A percentile compares a stretch with the other conserved stretches of the same genome.
These are phyloP conservation scores for Sicyos baderoa DNA, from an alignment of 306 rosid species.

Conservation along the genomic window DNA sequence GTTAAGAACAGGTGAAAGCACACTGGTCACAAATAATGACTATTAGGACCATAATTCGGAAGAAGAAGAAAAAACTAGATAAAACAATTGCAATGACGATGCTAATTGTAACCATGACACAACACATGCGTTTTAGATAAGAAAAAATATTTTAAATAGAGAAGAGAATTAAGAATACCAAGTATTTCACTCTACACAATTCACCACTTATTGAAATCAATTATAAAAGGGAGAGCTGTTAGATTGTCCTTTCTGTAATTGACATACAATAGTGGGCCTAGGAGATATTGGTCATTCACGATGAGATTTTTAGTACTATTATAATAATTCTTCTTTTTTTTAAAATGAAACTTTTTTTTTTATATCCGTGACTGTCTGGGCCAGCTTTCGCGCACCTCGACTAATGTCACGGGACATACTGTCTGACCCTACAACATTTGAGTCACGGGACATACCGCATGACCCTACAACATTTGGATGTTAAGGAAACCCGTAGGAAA, in stretches of 20 bases:
- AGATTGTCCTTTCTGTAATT: constrained; percentile 5
- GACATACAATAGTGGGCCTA: background rate
- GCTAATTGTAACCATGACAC: background rate
- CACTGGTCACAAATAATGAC: constrained; percentile 44
- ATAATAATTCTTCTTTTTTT: background rate
- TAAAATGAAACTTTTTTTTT: too few relatives aligned
- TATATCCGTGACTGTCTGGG: too few relatives aligned
- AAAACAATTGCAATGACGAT: background rate
- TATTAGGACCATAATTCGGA: constrained; percentile 14
- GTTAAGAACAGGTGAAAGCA: constrained; percentile 94
- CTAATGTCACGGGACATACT: too few relatives aligned
- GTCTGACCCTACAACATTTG: too few relatives aligned
- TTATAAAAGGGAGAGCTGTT: background rate
- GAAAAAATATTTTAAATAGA: background rate
- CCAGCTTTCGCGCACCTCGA: too few relatives aligned
- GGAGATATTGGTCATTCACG: background rate
- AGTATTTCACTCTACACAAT: background rate
- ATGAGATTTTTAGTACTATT: background rate
- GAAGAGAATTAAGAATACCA: background rate
- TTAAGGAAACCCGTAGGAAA: too few relatives aligned
- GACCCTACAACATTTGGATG: too few relatives aligned
- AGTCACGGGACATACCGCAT: too few relatives aligned
- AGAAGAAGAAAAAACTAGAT: constrained; percentile 14
- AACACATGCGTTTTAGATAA: background rate
- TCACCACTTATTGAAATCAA: background rate